A percentile compares a stretch with the other conserved stretches of the same genome.
phyloP scores from a whole-genome alignment of 805 yeast genomes.

The Spathaspora arborariae region DNA sequence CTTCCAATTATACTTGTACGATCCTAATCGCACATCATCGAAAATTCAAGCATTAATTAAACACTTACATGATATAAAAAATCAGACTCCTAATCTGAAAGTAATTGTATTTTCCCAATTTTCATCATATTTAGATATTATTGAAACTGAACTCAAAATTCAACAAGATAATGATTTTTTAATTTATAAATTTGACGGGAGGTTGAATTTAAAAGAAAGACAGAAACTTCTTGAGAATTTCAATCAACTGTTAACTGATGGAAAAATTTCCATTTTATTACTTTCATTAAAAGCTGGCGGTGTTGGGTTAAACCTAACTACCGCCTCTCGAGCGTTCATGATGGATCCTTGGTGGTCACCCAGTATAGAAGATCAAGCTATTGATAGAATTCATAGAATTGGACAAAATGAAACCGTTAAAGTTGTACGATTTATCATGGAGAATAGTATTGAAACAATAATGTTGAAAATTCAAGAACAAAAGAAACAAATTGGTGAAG shows the following conservation, averaged over 20 bases:
- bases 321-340: constrained; percentile 79
- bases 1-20: constrained; percentile 39
- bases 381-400: constrained; percentile 85
- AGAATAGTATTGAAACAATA: constrained; percentile 79
- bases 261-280: constrained; percentile 49
- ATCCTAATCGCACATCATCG: constrained; percentile 58
- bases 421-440: constrained; percentile 77
- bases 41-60: constrained; percentile 66
- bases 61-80: constrained; percentile 53
- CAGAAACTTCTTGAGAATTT: constrained; percentile 58
- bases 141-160: constrained; percentile 53
- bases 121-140: constrained; percentile 73
- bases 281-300: constrained; percentile 91
- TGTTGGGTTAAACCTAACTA: constrained; percentile 83
- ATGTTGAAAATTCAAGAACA: constrained; percentile 86
- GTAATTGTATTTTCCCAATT: constrained; percentile 90
- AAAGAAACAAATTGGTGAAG: constrained; percentile 77
- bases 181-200: constrained; percentile 78
- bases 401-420: constrained; percentile 76
- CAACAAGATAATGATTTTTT: constrained; percentile 43
- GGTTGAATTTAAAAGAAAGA: constrained; percentile 64
- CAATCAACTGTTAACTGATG: constrained; percentile 22
- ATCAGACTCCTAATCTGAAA: constrained; percentile 61
- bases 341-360: constrained; percentile 99
- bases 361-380: constrained; percentile 86